phyloP scores from a whole-genome alignment of 1,139 yeast genomes.

The Saccharomyces pastorianus region DNA sequence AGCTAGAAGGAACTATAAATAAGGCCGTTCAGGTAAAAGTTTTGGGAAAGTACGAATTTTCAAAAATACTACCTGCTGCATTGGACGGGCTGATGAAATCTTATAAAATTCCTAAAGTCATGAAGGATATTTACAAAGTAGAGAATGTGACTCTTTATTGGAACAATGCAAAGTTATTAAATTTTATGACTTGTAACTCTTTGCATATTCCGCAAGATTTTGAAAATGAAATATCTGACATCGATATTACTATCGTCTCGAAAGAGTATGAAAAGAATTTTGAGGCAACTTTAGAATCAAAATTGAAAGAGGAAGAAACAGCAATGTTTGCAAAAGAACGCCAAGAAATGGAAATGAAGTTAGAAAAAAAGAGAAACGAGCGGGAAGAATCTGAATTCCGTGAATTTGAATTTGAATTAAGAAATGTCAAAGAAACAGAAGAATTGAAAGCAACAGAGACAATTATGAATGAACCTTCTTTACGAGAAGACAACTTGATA shows the following conservation, averaged over 20 bases:
- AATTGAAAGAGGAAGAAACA: slow-evolving; percentile 8
- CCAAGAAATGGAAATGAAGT: slow-evolving; percentile 4
- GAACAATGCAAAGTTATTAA: slow-evolving; percentile 24
- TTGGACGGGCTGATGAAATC: slow-evolving; percentile 20
- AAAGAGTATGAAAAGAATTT: slow-evolving; percentile 16
- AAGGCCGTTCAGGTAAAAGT: slow-evolving; percentile 26
- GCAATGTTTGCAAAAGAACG: slow-evolving; percentile 2
- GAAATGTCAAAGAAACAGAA: slow-evolving; percentile 3
- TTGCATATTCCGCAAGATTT: slow-evolving; percentile 20
- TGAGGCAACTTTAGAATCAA: slow-evolving; percentile 13
- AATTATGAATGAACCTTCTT: not conserved
- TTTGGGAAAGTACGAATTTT: slow-evolving; percentile 24
- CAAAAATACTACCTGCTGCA: slow-evolving; percentile 24
- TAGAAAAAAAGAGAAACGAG: slow-evolving; percentile 11
- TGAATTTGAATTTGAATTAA: slow-evolving; percentile 6
- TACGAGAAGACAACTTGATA: not conserved
- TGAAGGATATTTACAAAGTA: slow-evolving; percentile 14
- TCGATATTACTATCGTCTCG: slow-evolving; percentile 20
- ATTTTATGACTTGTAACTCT: slow-evolving; percentile 31
- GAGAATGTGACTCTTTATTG: slow-evolving; percentile 24
- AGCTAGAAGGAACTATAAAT: slow-evolving; percentile 23
- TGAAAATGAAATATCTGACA: slow-evolving; percentile 19
- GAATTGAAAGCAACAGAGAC: not conserved
- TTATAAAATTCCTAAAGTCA: slow-evolving; percentile 14
- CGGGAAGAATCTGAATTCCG: not conserved